Base-by-base conservation (phyloP, 2,329 filamentous ascomycete genomes). In the Leptosphaerulina australis region DNA sequence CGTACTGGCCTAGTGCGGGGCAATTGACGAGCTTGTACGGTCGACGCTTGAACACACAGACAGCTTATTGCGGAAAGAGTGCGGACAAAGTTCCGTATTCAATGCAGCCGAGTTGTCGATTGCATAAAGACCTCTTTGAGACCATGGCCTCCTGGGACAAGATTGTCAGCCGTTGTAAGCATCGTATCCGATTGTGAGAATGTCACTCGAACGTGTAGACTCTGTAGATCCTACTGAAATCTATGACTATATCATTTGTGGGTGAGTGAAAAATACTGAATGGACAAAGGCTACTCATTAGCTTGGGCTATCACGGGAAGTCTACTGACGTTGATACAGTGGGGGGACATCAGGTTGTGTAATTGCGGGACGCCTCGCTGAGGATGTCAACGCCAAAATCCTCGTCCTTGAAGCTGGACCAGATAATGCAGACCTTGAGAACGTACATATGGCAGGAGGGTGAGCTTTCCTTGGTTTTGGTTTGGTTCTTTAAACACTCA, bases 361-460 rank as follows among this genome's bases (percentile, higher is more conserved):
- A 1, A 73, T 80, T 25, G 78, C 78, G 17, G 75, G 71, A 10
- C 76, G 78, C 11, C 68, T 80, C 2, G 76, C 77, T 0, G 77
- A 79, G 57, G 74, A 78, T 25, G 64, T 67, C 2, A 67, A 75
- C 44, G 62, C 73, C 4, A 72, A 59, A 4, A 64, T 80, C 14
- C 70, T 79, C 9, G 63, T 80, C 10, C 62, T 80, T n/a, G 78
- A 80, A 60, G 78, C 78, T 11, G 78, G 78, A 1, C 75, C 73
- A 8, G 73, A 79, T 52, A 78, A 60, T 56, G 58, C 56, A 8
- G 59, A 79, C 26, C 66, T 81, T 0, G 78, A 80, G 34, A 80
- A 78, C 44, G 75, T 77, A 2, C 72, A 80, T 44, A 82, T 82
- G 79, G 72, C 73, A 4, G 79, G 79, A 46, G 79, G 77, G 69